Base-by-base conservation (phyloP, 306 rosid species). In the Vicia sativa region DNA sequence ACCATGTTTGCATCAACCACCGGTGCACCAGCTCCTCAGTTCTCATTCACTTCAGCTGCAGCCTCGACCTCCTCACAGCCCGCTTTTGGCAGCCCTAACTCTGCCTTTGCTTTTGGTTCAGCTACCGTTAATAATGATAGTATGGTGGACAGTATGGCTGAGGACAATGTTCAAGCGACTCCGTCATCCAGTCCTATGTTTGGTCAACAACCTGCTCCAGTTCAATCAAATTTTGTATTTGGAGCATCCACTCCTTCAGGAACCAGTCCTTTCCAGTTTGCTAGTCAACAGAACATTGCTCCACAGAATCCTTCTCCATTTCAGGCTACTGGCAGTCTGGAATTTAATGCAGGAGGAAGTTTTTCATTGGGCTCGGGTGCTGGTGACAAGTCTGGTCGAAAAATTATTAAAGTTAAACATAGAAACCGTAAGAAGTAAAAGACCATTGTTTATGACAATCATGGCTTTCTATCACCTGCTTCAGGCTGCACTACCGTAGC, bases 61-160 rank as follows among this genome's bases (percentile, higher is more conserved):
- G 73, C 77, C 23, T 29, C 81, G 52, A 59, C 86, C 34, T 15
- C 90, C 6, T 15, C 84, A 34, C 97, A 85, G 59, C 81, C 96
- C 56, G 80, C 78, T 19, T 86, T 93, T 73, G 88, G 81, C 46
- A 87, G 41, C 56, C 50, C 86, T 11, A 84, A 53, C 66, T 43
- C 83, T 26, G 65, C n/a, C 29, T 87, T 81, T 10, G 0, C 71
- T 16, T 81, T 85, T 46, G 66, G 78, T 80, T 73, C 93, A 46
- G 59, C 84, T 28, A 43, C 90, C 25, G 81, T 73, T 60, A 88
- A 80, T 84, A 88, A 77, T 75, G 86, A 82, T 61, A 82, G 65
- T 59, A 86, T 87, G 96, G 96, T 84, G 77, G 96, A 93, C 76
- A 86, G 91, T 80, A 90, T 93, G 97, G 95, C 97, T 1, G 99